These are phyloP conservation scores for Chalaropsis ovoidea DNA, from an alignment of 2,329 filamentous ascomycete genomes.

Conservation along the genomic window DNA sequence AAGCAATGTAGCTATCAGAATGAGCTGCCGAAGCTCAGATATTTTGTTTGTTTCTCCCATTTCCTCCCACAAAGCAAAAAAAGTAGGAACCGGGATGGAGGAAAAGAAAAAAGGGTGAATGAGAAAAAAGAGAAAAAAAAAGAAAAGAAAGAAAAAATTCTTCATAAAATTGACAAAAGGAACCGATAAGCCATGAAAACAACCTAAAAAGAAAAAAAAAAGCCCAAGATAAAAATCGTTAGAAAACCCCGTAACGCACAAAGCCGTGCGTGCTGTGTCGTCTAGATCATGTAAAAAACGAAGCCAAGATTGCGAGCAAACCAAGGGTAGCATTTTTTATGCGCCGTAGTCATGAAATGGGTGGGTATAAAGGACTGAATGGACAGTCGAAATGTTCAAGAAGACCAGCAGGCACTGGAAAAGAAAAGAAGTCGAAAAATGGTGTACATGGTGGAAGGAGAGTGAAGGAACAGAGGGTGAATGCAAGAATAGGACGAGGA, in stretches of 20 bases:
- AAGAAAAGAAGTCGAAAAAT: slow-evolving; percentile 16
- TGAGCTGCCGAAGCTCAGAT: slow-evolving; percentile 2
- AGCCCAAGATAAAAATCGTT: slow-evolving; percentile 10
- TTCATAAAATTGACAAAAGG: slow-evolving; percentile 2
- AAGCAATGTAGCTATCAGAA: too few species aligned
- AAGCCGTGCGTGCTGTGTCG: not conserved
- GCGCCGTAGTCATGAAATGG: slow-evolving; percentile 14
- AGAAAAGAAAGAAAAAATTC: not conserved
- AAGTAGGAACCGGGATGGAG: too few species aligned
- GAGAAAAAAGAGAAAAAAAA: not conserved
- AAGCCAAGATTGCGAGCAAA: slow-evolving; percentile 5
- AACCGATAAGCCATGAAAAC: slow-evolving; percentile 3
- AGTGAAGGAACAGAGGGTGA: not conserved
- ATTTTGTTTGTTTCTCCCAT: slow-evolving; percentile 1
- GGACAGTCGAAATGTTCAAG: slow-evolving; percentile 7
- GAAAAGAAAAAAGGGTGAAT: not conserved
- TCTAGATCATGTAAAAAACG: slow-evolving; percentile 13
- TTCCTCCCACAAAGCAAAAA: not conserved
- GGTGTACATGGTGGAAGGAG: not conserved
- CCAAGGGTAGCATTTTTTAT: slow-evolving; percentile 13
- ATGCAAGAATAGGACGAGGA: not conserved
- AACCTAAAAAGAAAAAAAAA: not conserved
- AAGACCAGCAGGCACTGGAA: slow-evolving; percentile 10
- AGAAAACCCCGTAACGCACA: slow-evolving; percentile 12
- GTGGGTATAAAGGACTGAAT: slow-evolving; percentile 15